A percentile compares a stretch with the other conserved stretches of the same genome.
These are phyloP conservation scores for Misopates orontium DNA, from an alignment of 257 asterid species.

Conservation along the genomic window DNA sequence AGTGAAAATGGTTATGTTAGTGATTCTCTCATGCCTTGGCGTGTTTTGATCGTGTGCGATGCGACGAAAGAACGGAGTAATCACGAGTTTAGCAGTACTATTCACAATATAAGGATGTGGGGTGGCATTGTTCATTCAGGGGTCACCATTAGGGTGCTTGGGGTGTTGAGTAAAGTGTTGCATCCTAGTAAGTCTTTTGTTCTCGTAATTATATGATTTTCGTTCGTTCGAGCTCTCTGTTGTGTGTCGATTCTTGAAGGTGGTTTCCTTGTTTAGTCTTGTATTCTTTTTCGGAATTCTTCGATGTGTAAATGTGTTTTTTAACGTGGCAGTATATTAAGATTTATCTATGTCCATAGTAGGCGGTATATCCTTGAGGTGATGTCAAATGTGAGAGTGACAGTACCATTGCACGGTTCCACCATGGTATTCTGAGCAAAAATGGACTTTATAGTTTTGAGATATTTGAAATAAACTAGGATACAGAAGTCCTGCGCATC, in stretches of 20 bases:
- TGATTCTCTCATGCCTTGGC: constrained; percentile 42
- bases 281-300: neutral
- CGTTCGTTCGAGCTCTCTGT: neutral
- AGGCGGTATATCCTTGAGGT: too few relatives aligned
- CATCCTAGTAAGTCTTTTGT: constrained; percentile 61
- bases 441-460: too few relatives aligned
- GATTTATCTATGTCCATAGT: too few relatives aligned
- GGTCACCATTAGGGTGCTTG: constrained; percentile 56
- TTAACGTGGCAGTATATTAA: neutral
- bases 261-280: neutral
- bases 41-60: constrained; percentile 58
- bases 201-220: neutral
- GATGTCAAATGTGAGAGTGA: too few relatives aligned
- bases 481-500: neutral
- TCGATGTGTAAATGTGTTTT: neutral
- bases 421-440: too few relatives aligned
- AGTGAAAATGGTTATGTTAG: constrained; percentile 23
- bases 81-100: constrained; percentile 39
- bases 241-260: neutral
- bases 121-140: constrained; percentile 47
- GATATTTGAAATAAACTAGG: neutral
- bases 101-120: constrained; percentile 34
- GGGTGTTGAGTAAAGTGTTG: constrained; percentile 50
- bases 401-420: too few relatives aligned
- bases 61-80: constrained; percentile 49